These are phyloP conservation scores for Telfairia occidentalis DNA, from an alignment of 331 rosid species.

Conservation along the genomic window DNA sequence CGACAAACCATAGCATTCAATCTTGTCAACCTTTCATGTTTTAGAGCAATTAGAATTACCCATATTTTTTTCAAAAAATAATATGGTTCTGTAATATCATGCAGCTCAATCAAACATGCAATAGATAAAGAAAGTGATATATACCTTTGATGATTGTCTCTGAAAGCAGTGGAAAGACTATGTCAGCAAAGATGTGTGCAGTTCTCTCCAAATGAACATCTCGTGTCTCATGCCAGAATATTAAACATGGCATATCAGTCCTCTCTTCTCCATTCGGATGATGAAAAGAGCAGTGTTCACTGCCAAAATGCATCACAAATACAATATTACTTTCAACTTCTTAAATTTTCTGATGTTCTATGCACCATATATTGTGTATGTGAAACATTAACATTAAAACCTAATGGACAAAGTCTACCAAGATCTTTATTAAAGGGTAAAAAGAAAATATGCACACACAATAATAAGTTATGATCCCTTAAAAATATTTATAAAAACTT, in stretches of 20 bases:
- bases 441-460: background rate
- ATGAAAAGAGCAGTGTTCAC: constrained; percentile 48
- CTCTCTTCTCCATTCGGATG: constrained; percentile 20
- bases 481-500: background rate
- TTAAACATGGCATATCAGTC: constrained; percentile 46
- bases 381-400: background rate
- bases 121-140: constrained; percentile 3
- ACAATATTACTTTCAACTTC: background rate
- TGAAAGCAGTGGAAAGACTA: constrained; percentile 54
- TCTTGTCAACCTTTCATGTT: background rate
- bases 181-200: constrained; percentile 36
- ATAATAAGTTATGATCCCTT: background rate
- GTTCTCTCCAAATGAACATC: constrained; percentile 27
- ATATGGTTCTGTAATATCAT: background rate
- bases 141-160: constrained; percentile 75
- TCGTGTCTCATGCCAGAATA: constrained; percentile 35
- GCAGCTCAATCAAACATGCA: background rate
- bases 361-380: background rate
- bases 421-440: background rate
- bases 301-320: constrained; percentile 34
- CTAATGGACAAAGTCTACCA: background rate
- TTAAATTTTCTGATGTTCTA: background rate
- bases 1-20: background rate
- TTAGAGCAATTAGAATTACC: background rate
- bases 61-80: background rate